Conservation (phyloP, 2,329 filamentous ascomycete species). For the Colletotrichum sp. region DNA sequence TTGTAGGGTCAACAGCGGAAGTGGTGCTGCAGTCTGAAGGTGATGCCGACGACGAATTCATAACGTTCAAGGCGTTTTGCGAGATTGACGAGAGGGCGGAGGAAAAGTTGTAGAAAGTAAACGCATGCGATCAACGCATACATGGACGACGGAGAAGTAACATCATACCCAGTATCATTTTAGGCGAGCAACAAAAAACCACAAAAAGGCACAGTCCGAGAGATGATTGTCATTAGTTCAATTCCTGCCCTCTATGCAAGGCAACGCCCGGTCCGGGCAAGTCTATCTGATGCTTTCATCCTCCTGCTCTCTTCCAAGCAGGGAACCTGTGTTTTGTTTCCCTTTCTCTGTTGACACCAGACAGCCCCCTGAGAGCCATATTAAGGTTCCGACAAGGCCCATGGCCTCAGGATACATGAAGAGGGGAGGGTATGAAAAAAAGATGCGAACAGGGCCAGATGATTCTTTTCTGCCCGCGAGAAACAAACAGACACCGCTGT, state of each 20-base stretch:
- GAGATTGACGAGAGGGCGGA: slow-evolving; percentile 66
- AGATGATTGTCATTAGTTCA: neutral
- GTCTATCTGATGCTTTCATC: neutral
- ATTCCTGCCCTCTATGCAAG: neutral
- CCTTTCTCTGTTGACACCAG: neutral
- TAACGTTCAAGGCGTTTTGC: slow-evolving; percentile 93
- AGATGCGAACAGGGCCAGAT: neutral
- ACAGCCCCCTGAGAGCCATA: neutral
- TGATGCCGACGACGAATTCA: slow-evolving; percentile 71
- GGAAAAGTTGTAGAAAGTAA: slow-evolving; percentile 30
- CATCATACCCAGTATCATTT: slow-evolving; percentile 13
- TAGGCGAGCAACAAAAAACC: neutral
- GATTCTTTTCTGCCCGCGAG: neutral
- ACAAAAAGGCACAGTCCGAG: neutral
- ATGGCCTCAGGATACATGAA: neutral
- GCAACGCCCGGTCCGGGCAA: neutral
- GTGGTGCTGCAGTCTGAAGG: slow-evolving; percentile 74
- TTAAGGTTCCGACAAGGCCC: neutral
- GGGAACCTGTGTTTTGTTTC: neutral
- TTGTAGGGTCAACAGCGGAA: slow-evolving; percentile 88
- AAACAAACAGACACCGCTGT: neutral
- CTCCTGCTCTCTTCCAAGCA: neutral
- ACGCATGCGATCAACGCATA: neutral
- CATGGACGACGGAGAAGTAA: neutral
- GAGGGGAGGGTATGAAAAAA: neutral